Base-by-base conservation (phyloP, 805 yeast species). In the Pichia nakasei region DNA sequence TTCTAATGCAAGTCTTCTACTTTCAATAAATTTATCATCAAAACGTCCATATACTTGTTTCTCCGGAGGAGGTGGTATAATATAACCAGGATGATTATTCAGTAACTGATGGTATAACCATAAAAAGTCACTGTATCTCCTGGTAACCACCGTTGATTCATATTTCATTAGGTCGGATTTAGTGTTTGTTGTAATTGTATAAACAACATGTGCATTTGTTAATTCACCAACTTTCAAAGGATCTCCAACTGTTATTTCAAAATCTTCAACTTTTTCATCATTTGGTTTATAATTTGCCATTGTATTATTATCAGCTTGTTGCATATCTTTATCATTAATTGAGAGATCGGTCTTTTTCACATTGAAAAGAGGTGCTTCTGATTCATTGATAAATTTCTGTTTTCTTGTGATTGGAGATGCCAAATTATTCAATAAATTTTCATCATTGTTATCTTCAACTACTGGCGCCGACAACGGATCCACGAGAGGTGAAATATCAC, bases 61-160 rank as follows among this genome's bases (percentile, higher is more conserved):
- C 47, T 85, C 95, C 0, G 97, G 89, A 4, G 97, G 97, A 1
- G 97, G 96, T 1, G 98, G 97, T 21, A 93, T 80, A 32, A 93
- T 80, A 46, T 73, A 71, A 1, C 98, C 98, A 31, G 96, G 95
- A 57, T 93, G 88, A 53, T 82, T 85, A 55, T 77, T 75, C 56
- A 84, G 85, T 22, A 93, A 67, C 53, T 89, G 96, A 51, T 85
- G 86, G 61, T 88, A 91, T 12, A 93, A 69, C 97, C 97, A 91
- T 48, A 96, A 68, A 63, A 93, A 91, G 61, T 93, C 98, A 42
- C 81, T 77, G 62, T 91, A 93, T 51, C 98, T 73, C 58, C 98
- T 72, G 5, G 86, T 75, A 0, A 89, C 97, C 11, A 70, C 65
- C 0, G 71, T 65, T 39, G 73, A 78, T 9, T 64, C 57, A 33